Evolutionary conservation across 805 yeast genomes (phyloP).

Genomic region (Myxozyma kluyveri): DNA sequence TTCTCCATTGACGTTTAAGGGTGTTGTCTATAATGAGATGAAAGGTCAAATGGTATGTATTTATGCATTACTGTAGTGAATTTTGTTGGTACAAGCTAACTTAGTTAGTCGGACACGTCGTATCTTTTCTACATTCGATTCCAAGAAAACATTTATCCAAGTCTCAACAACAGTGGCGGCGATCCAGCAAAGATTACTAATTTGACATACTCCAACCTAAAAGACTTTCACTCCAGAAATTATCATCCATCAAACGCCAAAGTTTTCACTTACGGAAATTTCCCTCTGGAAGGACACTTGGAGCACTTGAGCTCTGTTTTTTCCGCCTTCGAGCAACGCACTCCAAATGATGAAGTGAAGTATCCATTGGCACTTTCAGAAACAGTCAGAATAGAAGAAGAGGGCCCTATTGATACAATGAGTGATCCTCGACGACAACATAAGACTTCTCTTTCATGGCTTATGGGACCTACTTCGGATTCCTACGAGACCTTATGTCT

Average conservation of each 20-base stretch:
- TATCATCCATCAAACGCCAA: conserved; percentile 90
- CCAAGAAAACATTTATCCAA: conserved; percentile 79
- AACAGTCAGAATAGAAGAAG: conserved; percentile 40
- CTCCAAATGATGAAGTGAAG: conserved; percentile 22
- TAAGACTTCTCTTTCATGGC: conserved; percentile 86
- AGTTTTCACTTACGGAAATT: conserved; percentile 83
- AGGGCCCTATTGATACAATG: conserved; percentile 84
- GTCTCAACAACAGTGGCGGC: conserved; percentile 88
- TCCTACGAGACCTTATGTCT: conserved; percentile 68
- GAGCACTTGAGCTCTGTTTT: conserved; percentile 53
- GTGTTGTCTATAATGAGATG: conserved; percentile 98
- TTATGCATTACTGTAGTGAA: no score
- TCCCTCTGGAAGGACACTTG: conserved; percentile 62
- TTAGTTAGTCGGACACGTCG: conserved; percentile 61
- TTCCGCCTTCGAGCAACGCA: conserved; percentile 52
- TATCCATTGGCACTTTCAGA: conserved; percentile 49
- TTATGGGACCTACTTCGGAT: conserved; percentile 68
- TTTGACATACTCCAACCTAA: conserved; percentile 68
- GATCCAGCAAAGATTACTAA: conserved; percentile 80
- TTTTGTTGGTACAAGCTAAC: no score
- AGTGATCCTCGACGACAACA: conserved; percentile 62
- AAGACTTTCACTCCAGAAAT: conserved; percentile 67
- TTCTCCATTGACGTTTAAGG: conserved; percentile 74
- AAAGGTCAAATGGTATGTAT: conserved; percentile 71
- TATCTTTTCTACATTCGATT: conserved; percentile 82